phyloP scores from a whole-genome alignment of 345 rosid species.

The Gossypioides kirkii region DNA sequence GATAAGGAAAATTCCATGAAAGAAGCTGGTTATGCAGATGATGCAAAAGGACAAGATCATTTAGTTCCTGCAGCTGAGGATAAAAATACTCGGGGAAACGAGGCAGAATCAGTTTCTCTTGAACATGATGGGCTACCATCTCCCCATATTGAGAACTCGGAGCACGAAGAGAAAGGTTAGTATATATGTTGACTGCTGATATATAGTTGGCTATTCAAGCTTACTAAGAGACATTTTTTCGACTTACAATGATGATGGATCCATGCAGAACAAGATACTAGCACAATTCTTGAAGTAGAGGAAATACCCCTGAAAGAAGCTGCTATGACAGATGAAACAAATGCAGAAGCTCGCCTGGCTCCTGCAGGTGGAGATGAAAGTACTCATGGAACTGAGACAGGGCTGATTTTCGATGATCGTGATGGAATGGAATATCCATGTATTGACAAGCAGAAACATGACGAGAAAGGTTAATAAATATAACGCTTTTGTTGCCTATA shows the following conservation, averaged over 20 bases:
- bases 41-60: slow-evolving; percentile 21
- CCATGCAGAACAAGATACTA: background rate
- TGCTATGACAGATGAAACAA: slow-evolving; percentile 10
- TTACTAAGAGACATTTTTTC: background rate
- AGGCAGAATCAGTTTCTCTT: background rate
- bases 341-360: slow-evolving; percentile 17
- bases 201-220: background rate
- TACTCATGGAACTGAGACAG: slow-evolving; percentile 15
- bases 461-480: slow-evolving; percentile 1
- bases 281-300: background rate
- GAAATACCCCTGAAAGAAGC: slow-evolving; percentile 21
- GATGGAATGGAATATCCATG: slow-evolving; percentile 9
- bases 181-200: background rate
- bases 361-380: slow-evolving; percentile 12
- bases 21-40: slow-evolving; percentile 15
- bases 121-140: background rate
- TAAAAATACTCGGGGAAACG: slow-evolving; percentile 8
- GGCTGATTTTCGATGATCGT: slow-evolving; percentile 10
- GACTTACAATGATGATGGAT: background rate
- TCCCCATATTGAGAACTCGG: background rate
- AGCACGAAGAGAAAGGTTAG: background rate
- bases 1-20: background rate
- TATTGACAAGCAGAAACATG: background rate
- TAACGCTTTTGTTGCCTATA: background rate
- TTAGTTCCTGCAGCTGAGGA: slow-evolving; percentile 10